A percentile compares a stretch with the other conserved stretches of the same genome.
phyloP scores from a whole-genome alignment of 2,329 filamentous ascomycete genomes.

The Harringtonia aguacate region DNA sequence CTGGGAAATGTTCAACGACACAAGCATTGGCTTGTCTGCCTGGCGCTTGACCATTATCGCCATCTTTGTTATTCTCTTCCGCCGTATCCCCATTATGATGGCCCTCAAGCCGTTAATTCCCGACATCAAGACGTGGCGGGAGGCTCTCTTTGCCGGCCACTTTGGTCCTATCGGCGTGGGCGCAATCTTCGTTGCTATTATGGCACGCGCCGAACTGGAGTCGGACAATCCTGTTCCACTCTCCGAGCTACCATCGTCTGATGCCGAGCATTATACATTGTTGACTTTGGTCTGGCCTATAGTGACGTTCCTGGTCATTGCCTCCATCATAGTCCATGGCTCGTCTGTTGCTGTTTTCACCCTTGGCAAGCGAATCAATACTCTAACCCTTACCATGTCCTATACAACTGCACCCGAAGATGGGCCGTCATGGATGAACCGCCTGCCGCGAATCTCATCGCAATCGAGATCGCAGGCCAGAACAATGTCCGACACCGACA shows the following conservation, averaged over 20 bases:
- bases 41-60: slow-evolving; percentile 92
- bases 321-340: slow-evolving; percentile 90
- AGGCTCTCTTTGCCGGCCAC: slow-evolving; percentile 91
- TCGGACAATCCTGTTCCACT: slow-evolving; percentile 65
- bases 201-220: slow-evolving; percentile 87
- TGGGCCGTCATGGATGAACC: slow-evolving; percentile 88
- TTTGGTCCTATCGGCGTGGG: slow-evolving; percentile 97
- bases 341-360: slow-evolving; percentile 99
- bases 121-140: slow-evolving; percentile 95
- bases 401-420: slow-evolving; percentile 88
- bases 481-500: slow-evolving; percentile 71
- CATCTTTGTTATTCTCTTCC: slow-evolving; percentile 90
- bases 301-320: slow-evolving; percentile 83
- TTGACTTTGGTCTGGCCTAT: slow-evolving; percentile 92
- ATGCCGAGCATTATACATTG: slow-evolving; percentile 52
- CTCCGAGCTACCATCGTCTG: slow-evolving; percentile 43
- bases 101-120: slow-evolving; percentile 84
- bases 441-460: slow-evolving; percentile 62
- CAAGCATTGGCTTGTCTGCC: slow-evolving; percentile 61
- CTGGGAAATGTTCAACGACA: slow-evolving; percentile 81
- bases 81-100: slow-evolving; percentile 92
- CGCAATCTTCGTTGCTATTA: slow-evolving; percentile 87
- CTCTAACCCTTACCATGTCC: slow-evolving; percentile 86
- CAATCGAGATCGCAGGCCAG: slow-evolving; percentile 72
- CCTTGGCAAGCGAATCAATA: slow-evolving; percentile 96